Evolutionary conservation across 257 asterid species (phyloP), one percentile per base, ranked within the genome.

Genomic region (Nicotiana otophora): DNA sequence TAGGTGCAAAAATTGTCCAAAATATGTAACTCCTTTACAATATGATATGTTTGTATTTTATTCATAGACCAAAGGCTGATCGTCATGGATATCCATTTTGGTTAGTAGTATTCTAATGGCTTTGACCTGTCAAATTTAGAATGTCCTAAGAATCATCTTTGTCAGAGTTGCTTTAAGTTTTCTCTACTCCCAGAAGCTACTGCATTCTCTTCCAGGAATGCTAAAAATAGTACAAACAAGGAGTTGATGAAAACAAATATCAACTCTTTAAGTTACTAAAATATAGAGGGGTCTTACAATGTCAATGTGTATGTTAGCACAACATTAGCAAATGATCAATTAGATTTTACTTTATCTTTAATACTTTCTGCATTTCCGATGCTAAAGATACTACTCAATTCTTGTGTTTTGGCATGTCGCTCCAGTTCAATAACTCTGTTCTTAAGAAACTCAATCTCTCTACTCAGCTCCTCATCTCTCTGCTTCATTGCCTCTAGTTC

Each of bases 401-500:
- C 92, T 57, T 86, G 91, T 55, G 86, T 86, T 78, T 90, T 86
- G 46, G 88, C 79, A 66, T 80, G 82, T 53, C 80, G 84, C 91
- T 94, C 97, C 62, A 94, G 82, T 82, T 86, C 88, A 80, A 75
- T 82, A 23, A 90, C 67, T 86, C 84, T 84, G 36, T 77, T 85
- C 87, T 88, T 89, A 6, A 94, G 96, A 82, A 86, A 81, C 83
- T 91, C 94, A 26, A 92, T 76, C 83, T 92, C 98, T 83, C 61
- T 85, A 9, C 84, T 86, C 80, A 92, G 78, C 76, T 92, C 92
- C 33, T 92, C 94, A 82, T 93, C 95, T 34, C 88, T 88, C 85
- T 85, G 88, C 83, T 80, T 91, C 90, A 93, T 30, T 51, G 60
- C 88, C 98, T 93, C 91, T 60, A 94, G 28, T 83, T 93, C 97